Base-by-base conservation (phyloP, 352 stramenopile genomes). In the Elongisporangium prolatum region DNA sequence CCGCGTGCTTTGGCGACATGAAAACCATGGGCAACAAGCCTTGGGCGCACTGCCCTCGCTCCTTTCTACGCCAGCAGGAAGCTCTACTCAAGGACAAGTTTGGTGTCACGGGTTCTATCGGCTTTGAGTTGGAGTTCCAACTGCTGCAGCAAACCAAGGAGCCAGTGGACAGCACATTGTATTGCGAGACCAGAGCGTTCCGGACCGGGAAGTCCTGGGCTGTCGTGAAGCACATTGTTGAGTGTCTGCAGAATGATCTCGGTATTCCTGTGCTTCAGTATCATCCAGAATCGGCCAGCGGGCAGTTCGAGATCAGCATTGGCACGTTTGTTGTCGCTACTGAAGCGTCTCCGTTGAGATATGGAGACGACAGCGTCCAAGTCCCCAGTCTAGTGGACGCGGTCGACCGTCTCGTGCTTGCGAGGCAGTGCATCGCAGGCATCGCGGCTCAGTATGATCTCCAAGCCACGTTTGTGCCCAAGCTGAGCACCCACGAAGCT, bases 61-160 rank as follows among this genome's bases (percentile, higher is more conserved):
- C 59, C 5, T 71, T 74, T 22, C 57, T 74, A 0, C 50, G 64
- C 13, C 50, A 49, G 0, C 68, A 75, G 17, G 53, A 66, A 7
- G n/a, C 18, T 20, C 28, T 20, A n/a, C 55, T 75, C 0, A 11
- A 44, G 0, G 40, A 55, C 0, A 17, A 55, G 21, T 54, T 60
- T 48, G 21, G 21, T 0, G n/a, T 68, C 5, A 21, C 11, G 7
- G 34, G 58, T 0, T 72, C 64, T 0, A 37, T 75, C 11, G 64
- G 68, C 17, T 75, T 75, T 59, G 68, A 75, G 40, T 21, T 75
- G 20, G 68, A 75, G 50, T 72, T 75, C 53, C 60, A 69, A 47
- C 51, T 72, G 0, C 48, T 75, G 9, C 53, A 1, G 0, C 17
- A 50, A 24, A 21, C 24, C n/a, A 54, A 48, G 4, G 21, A 13